A percentile compares a stretch with the other conserved stretches of the same genome.
These are phyloP conservation scores for Talaromyces marneffei DNA, from an alignment of 2,329 filamentous ascomycete species.

Conservation along the genomic window DNA sequence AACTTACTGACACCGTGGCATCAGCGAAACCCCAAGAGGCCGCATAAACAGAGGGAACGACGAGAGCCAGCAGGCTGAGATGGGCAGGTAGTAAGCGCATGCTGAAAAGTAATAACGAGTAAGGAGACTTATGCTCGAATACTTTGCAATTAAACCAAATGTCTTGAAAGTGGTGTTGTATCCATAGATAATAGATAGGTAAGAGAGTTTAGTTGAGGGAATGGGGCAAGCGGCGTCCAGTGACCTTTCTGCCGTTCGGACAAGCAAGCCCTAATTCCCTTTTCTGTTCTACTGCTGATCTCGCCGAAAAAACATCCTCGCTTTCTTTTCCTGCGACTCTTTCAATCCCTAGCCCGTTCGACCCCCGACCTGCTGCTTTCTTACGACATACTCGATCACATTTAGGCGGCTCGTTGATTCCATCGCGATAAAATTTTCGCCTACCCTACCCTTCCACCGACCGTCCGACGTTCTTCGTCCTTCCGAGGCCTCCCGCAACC, in stretches of 20 bases:
- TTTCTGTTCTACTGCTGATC: slow-evolving; percentile 15
- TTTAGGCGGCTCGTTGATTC: background rate
- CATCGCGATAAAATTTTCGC: slow-evolving; percentile 2
- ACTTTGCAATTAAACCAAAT: no score
- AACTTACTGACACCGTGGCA: slow-evolving; percentile 55
- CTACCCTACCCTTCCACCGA: background rate
- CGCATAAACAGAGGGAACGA: slow-evolving; percentile 36
- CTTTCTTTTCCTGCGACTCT: slow-evolving; percentile 12
- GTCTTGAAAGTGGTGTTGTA: background rate
- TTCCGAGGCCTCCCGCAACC: slow-evolving; percentile 13
- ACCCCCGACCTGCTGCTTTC: background rate
- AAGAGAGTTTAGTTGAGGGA: slow-evolving; percentile 2
- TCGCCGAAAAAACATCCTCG: slow-evolving; percentile 15
- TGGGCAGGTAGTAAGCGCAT: slow-evolving; percentile 37
- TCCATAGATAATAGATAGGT: background rate
- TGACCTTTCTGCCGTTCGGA: slow-evolving; percentile 23
- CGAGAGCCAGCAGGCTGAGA: slow-evolving; percentile 33
- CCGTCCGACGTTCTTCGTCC: slow-evolving; percentile 8
- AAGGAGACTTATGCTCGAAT: no score
- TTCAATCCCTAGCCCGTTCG: slow-evolving; percentile 2
- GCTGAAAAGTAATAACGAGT: slow-evolving; percentile 12
- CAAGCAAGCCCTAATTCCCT: slow-evolving; percentile 37
- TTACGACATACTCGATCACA: background rate
- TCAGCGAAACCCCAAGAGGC: slow-evolving; percentile 59
- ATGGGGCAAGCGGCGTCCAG: slow-evolving; percentile 27